Conservation (phyloP, 768 basidiomycete species). For the Cystobasidium onofrii region DNA sequence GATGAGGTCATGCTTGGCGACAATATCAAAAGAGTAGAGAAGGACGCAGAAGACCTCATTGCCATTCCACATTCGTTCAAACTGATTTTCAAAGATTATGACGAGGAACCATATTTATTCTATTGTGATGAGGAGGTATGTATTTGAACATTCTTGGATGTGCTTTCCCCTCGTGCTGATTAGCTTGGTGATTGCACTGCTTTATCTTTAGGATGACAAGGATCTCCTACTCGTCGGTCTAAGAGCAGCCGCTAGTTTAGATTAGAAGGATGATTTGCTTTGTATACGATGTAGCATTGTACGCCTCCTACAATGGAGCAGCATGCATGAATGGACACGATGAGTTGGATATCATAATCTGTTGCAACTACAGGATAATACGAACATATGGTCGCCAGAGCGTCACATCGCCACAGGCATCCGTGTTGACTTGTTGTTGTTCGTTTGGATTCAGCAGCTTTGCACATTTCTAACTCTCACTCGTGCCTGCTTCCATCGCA, state of each 20-base stretch:
- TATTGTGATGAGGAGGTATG: constrained; percentile 31
- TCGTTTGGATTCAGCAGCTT: not conserved
- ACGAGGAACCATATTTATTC: constrained; percentile 30
- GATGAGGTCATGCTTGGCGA: not conserved
- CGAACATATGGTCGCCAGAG: too few relatives aligned
- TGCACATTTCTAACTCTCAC: not conserved
- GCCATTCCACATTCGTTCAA: constrained; percentile 31
- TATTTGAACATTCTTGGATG: not conserved
- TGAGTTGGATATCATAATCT: not conserved
- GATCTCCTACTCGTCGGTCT: constrained; percentile 2
- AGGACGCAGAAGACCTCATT: constrained; percentile 18
- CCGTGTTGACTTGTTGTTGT: too few relatives aligned
- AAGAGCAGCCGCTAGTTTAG: not conserved
- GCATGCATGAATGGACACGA: not conserved
- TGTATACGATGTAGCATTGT: constrained; percentile 5
- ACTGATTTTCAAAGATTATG: constrained; percentile 20
- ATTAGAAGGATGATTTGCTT: not conserved
- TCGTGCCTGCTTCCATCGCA: not conserved
- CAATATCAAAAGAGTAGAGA: not conserved
- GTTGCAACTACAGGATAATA: not conserved
- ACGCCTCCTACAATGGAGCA: not conserved
- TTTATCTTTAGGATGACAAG: constrained; percentile 30
- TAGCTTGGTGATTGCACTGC: too few relatives aligned
- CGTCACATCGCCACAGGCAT: too few relatives aligned
- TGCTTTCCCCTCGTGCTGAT: not conserved